Evolutionary conservation across 306 rosid genomes (phyloP).

Genomic region (Boehmeria nivea): DNA sequence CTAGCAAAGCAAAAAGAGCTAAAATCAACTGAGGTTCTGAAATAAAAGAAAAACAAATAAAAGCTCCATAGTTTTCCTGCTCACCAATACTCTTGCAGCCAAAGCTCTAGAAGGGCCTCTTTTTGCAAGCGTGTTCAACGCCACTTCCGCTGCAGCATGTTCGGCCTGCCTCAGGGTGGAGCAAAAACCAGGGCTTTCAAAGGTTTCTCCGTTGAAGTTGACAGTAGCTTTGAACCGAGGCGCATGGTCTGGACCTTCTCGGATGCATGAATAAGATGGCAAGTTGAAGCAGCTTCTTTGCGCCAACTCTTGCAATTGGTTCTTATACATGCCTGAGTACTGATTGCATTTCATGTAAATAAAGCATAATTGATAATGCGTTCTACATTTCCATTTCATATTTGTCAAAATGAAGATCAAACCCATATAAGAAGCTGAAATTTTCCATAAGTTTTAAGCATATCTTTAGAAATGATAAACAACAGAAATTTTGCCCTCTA

Average conservation of each 20-base stretch:
- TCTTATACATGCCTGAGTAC: constrained; percentile 61
- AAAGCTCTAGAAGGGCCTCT: constrained; percentile 76
- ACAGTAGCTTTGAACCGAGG: constrained; percentile 91
- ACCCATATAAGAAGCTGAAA: too few species aligned
- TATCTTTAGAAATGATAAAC: too few species aligned
- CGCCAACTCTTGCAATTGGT: constrained; percentile 80
- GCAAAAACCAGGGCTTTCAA: constrained; percentile 76
- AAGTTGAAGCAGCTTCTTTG: constrained; percentile 85
- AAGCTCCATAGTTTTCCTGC: constrained; percentile 10
- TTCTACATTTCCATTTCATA: constrained; percentile 8
- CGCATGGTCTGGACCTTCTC: constrained; percentile 90
- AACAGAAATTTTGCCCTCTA: too few species aligned
- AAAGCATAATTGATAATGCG: not conserved
- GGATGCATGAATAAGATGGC: constrained; percentile 83
- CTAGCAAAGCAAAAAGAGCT: too few species aligned
- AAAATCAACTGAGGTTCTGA: too few species aligned
- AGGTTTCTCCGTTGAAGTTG: constrained; percentile 68
- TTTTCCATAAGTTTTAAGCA: too few species aligned
- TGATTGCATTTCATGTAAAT: constrained; percentile 21
- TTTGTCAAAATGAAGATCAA: not conserved
- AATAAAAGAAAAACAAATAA: too few species aligned
- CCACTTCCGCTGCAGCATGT: constrained; percentile 84
- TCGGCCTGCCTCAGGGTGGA: constrained; percentile 79
- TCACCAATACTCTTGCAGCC: constrained; percentile 83
- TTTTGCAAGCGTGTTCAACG: constrained; percentile 57